These are phyloP conservation scores for Linum lewisii DNA, from an alignment of 345 rosid genomes.

Conservation along the genomic window DNA sequence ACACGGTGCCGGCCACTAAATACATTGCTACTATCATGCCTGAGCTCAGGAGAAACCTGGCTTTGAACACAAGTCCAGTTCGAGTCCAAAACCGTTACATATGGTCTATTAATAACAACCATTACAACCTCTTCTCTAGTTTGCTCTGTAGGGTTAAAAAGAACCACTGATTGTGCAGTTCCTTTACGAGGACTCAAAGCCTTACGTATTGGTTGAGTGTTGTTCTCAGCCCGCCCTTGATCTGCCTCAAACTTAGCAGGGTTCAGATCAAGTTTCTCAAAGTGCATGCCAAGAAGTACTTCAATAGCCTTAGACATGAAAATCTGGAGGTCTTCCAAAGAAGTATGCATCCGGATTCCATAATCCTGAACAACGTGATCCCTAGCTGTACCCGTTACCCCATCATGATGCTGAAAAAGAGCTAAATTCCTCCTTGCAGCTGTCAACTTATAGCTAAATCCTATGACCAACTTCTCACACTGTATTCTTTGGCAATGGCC, in stretches of 20 bases:
- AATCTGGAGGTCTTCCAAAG: constrained; percentile 78
- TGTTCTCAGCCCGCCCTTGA: constrained; percentile 70
- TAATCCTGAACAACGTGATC: constrained; percentile 93
- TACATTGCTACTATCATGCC: constrained; percentile 52
- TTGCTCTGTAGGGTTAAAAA: constrained; percentile 89
- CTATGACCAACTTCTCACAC: constrained; percentile 71
- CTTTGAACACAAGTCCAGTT: constrained; percentile 89
- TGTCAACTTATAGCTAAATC: constrained; percentile 69
- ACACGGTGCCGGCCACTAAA: constrained; percentile 82
- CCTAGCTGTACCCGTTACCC: constrained; percentile 93
- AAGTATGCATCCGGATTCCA: constrained; percentile 90
- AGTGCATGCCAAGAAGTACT: constrained; percentile 69
- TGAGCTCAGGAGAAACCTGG: constrained; percentile 88
- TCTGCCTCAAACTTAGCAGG: constrained; percentile 76
- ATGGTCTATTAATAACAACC: constrained; percentile 59
- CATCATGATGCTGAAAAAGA: constrained; percentile 99
- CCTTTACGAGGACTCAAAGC: constrained; percentile 59
- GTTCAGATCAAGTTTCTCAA: constrained; percentile 64
- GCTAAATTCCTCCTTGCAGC: constrained; percentile 97
- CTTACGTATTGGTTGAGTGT: constrained; percentile 67
- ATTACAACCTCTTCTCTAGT: constrained; percentile 72
- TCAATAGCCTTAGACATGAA: constrained; percentile 96
- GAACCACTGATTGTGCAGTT: constrained; percentile 59
- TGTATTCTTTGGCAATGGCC: constrained; percentile 83
- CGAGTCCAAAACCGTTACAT: constrained; percentile 67